Evolutionary conservation across 2,329 filamentous ascomycete genomes (phyloP).

Genomic region (Eutypella sp.): DNA sequence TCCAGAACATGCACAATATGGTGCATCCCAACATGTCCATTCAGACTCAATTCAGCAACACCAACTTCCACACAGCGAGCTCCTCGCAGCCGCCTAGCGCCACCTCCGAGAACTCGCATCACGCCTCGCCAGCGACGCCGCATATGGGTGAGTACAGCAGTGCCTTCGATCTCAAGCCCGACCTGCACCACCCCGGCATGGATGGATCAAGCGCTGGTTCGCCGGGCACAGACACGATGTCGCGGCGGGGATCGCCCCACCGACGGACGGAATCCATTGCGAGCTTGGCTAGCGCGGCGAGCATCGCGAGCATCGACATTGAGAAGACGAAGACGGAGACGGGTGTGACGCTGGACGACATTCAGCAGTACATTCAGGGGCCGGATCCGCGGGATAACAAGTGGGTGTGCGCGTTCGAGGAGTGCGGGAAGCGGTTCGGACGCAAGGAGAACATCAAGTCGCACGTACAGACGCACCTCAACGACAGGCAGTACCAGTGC

Average conservation of each 20-base stretch:
- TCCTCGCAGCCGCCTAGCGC: slow-evolving; percentile 32
- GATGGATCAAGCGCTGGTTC: slow-evolving; percentile 15
- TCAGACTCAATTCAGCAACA: slow-evolving; percentile 34
- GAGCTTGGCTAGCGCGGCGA: slow-evolving; percentile 53
- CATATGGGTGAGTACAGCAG: slow-evolving; percentile 38
- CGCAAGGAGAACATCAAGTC: slow-evolving; percentile 98
- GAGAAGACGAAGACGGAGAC: slow-evolving; percentile 68
- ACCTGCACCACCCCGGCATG: slow-evolving; percentile 28
- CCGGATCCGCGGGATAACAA: slow-evolving; percentile 70
- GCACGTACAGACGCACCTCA: slow-evolving; percentile 95
- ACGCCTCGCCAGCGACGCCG: slow-evolving; percentile 48
- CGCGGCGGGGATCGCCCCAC: slow-evolving; percentile 35
- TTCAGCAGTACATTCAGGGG: slow-evolving; percentile 67
- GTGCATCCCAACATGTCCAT: slow-evolving; percentile 31
- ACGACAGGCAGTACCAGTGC: slow-evolving; percentile 92
- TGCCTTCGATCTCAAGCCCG: slow-evolving; percentile 39
- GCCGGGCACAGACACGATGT: slow-evolving; percentile 19
- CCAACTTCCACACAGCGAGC: slow-evolving; percentile 24
- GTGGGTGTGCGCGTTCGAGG: slow-evolving; percentile 71
- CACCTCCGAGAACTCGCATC: slow-evolving; percentile 46
- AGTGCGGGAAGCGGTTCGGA: slow-evolving; percentile 87
- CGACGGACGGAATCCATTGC: slow-evolving; percentile 56
- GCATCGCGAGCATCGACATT: slow-evolving; percentile 58
- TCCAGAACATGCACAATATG: slow-evolving; percentile 46
- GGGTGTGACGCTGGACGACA: slow-evolving; percentile 82